These are phyloP conservation scores for Ceratobasidium sp. DNA, from an alignment of 1,284 basidiomycete species.

Conservation along the genomic window DNA sequence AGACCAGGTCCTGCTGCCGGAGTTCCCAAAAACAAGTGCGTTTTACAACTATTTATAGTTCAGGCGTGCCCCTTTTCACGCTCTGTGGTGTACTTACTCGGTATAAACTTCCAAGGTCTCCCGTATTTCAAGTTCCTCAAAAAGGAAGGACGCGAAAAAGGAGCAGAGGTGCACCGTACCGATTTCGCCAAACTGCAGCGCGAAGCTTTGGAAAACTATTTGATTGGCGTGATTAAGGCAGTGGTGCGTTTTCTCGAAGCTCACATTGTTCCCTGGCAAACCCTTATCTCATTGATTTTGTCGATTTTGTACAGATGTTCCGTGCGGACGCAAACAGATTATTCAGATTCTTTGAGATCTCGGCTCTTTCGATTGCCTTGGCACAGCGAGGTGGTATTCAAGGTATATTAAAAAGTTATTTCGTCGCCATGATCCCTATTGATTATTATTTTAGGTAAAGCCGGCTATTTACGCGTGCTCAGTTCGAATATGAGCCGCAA, in stretches of 20 bases:
- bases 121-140: constrained; percentile 89
- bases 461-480: constrained; percentile 76
- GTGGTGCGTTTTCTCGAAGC: constrained; percentile 68
- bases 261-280: constrained; percentile 17
- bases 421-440: neutral
- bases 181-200: constrained; percentile 86
- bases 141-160: constrained; percentile 64
- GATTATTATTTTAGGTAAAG: constrained; percentile 70
- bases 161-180: constrained; percentile 63
- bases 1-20: constrained; percentile 80
- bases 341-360: constrained; percentile 95
- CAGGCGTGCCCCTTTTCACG: neutral
- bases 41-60: constrained; percentile 1
- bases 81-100: constrained; percentile 6
- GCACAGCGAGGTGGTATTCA: constrained; percentile 83
- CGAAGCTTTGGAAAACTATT: constrained; percentile 87
- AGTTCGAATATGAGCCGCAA: constrained; percentile 57
- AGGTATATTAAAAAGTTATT: constrained; percentile 47
- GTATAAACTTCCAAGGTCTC: constrained; percentile 64
- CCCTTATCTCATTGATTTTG: constrained; percentile 35
- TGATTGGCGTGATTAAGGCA: constrained; percentile 87
- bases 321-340: constrained; percentile 93
- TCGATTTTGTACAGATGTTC: constrained; percentile 81
- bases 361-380: constrained; percentile 85
- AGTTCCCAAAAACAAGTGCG: constrained; percentile 85